These are phyloP conservation scores for Candida suzukii DNA, from an alignment of 805 yeast species.

Conservation along the genomic window DNA sequence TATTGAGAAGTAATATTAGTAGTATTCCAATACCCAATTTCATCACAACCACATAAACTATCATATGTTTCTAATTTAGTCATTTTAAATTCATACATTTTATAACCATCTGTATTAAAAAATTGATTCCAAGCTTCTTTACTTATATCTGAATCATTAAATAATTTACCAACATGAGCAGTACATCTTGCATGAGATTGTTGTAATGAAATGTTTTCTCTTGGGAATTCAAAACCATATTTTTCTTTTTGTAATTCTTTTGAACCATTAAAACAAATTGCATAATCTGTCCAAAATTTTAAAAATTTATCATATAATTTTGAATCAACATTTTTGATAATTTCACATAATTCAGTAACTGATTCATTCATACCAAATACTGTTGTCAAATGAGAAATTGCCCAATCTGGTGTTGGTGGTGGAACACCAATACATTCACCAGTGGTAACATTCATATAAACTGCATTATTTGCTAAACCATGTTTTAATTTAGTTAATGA, in stretches of 20 bases:
- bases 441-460: slow-evolving; percentile 4
- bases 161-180: slow-evolving; percentile 4
- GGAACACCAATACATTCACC: slow-evolving; percentile 6
- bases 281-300: slow-evolving; percentile 8
- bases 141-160: neutral
- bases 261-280: slow-evolving; percentile 2
- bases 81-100: neutral
- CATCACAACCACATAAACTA: neutral
- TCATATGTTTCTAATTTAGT: neutral
- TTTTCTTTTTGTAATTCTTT: slow-evolving; percentile 1
- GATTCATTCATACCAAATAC: slow-evolving; percentile 6
- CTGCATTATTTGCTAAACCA: slow-evolving; percentile 5
- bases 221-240: slow-evolving; percentile 5
- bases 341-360: slow-evolving; percentile 5
- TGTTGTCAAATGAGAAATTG: slow-evolving; percentile 6
- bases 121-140: slow-evolving; percentile 7
- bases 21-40: slow-evolving; percentile 1
- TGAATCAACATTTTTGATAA: neutral
- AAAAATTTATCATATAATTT: neutral
- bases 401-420: slow-evolving; percentile 8
- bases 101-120: slow-evolving; percentile 5
- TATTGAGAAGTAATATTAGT: slow-evolving; percentile 4
- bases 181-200: slow-evolving; percentile 9
- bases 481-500: slow-evolving; percentile 1
- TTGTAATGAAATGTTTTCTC: slow-evolving; percentile 1